phyloP scores from a whole-genome alignment of 352 stramenopile genomes.

The Pythium phragmiticola region DNA sequence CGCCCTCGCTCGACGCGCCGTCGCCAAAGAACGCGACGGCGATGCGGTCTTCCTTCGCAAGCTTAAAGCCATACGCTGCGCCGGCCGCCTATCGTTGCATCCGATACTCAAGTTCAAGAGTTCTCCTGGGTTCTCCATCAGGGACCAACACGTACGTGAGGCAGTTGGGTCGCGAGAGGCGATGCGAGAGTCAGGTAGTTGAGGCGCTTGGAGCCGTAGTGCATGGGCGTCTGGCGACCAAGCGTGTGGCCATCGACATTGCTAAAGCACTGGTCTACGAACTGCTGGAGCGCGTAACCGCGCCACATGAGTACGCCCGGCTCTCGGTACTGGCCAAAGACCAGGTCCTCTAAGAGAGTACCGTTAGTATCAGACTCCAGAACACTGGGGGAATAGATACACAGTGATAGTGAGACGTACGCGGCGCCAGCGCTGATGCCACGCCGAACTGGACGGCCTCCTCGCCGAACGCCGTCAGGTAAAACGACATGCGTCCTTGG shows the following conservation, averaged over 20 bases:
- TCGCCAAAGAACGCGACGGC: constrained; percentile 97
- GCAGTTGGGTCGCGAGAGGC: constrained; percentile 96
- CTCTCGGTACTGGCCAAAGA: constrained; percentile 98
- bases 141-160: constrained; percentile 53
- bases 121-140: no score
- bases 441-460: constrained; percentile 96
- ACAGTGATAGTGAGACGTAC: constrained; percentile 15
- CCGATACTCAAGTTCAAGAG: no score
- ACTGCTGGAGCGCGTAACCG: constrained; percentile 96
- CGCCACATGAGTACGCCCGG: constrained; percentile 97
- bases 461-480: constrained; percentile 94
- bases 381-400: no score
- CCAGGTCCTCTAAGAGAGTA: constrained; percentile 72
- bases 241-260: constrained; percentile 95
- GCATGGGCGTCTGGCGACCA: constrained; percentile 97
- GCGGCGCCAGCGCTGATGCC: constrained; percentile 84
- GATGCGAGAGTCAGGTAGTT: constrained; percentile 98
- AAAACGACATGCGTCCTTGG: constrained; percentile 93
- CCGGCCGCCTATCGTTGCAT: constrained; percentile 85
- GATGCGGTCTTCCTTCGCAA: constrained; percentile 90
- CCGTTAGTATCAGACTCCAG: no score
- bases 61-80: constrained; percentile 96
- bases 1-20: constrained; percentile 95
- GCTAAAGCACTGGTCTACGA: constrained; percentile 95
- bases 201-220: constrained; percentile 94